Base-by-base conservation (phyloP, 805 yeast species). In the Nakazawaea molendinolei region DNA sequence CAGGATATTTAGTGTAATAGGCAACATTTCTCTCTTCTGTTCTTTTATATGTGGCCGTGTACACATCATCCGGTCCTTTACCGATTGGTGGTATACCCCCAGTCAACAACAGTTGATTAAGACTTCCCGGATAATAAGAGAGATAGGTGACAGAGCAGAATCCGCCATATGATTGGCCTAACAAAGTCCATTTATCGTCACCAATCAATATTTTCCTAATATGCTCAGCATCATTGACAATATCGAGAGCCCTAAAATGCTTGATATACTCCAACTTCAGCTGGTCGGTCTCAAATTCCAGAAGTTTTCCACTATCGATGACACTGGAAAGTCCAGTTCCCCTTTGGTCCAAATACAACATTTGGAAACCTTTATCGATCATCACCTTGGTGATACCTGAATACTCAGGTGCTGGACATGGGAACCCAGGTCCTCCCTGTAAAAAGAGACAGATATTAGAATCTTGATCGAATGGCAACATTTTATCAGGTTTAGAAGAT, bases 31-130 rank as follows among this genome's bases (percentile, higher is more conserved):
- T 52, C 34, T 71, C 73, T 14, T 39, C 55, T 2, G 76, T 69
- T 14, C 73, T 52, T 22, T 56, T 44, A 41, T 65, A 71, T 3
- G 79, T 70, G 2, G 69, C 69, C 8, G 40, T 36, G 44, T 74
- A 72, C 7, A 75, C 78, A 25, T 67, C 67, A 33, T 67, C 73
- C 5, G 72, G 63, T 1, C 58, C 45, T 22, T 45, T 48, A 5
- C 57, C 59, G 13, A 75, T 49, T 1, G 81, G 80, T 3, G 82
- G 80, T 10, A 75, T 60, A 5, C 81, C 82, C 2, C 79, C 82
- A 1, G 81, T 67, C 17, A 74, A 50, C 13, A 75, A 46, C 1
- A 69, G 69, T 33, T 62, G 65, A 28, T 56, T 57, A 19, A 75
- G 40, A 3, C 69, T 55, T 1, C 50, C 49, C 1, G 74, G 66